Evolutionary conservation across 75 land plant species (phyloP).

Genomic region (Pinus taeda): DNA sequence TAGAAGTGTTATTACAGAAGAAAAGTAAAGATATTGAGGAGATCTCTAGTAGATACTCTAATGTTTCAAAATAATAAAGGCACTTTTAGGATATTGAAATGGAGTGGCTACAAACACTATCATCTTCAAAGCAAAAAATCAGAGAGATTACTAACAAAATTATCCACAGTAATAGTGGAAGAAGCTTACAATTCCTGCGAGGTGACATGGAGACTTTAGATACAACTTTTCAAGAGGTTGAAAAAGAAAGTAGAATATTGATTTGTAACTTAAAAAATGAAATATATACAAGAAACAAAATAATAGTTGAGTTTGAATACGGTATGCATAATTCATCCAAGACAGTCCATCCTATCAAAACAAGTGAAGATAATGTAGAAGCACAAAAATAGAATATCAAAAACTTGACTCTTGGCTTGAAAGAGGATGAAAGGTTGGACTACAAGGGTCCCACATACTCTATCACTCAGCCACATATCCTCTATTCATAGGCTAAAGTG

Average conservation of each 20-base stretch:
- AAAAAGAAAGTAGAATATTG: constrained; percentile 8
- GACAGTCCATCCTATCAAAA: not conserved
- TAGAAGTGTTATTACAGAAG: constrained; percentile 64
- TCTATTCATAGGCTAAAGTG: too few species aligned
- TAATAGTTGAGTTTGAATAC: constrained; percentile 1
- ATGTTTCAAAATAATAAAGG: constrained; percentile 2
- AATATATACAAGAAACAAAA: constrained; percentile 15
- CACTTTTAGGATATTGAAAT: constrained; percentile 2
- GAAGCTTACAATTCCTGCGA: constrained; percentile 1
- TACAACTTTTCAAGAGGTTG: constrained; percentile 16
- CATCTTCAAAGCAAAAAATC: constrained; percentile 7
- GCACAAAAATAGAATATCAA: constrained; percentile 1
- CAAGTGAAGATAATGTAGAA: not conserved
- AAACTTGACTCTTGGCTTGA: not conserved
- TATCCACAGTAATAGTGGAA: not conserved
- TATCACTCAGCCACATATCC: too few species aligned
- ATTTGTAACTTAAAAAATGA: constrained; percentile 12
- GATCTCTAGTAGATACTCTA: not conserved
- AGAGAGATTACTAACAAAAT: constrained; percentile 6
- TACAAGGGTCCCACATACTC: too few species aligned
- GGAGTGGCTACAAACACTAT: constrained; percentile 9
- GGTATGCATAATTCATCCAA: not conserved
- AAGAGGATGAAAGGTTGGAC: constrained; percentile 6
- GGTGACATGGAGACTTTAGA: constrained; percentile 10
- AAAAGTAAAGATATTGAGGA: constrained; percentile 31